These are phyloP conservation scores for Paramecium sonneborni DNA, from an alignment of 73 alveolate species.

Conservation along the genomic window DNA sequence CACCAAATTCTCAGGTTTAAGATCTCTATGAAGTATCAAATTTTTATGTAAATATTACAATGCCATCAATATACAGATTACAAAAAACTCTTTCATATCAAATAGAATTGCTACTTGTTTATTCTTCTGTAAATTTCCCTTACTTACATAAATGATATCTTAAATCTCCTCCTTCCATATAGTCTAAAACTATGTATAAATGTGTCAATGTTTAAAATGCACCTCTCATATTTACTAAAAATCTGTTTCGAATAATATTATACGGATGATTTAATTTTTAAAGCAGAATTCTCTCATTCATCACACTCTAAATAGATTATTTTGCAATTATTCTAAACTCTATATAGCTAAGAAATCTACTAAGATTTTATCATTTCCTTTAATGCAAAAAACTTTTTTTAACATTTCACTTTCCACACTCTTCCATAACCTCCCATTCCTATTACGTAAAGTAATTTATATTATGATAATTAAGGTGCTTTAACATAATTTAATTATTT, in stretches of 20 bases:
- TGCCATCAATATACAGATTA: constrained; percentile 76
- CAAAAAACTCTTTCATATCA: constrained; percentile 67
- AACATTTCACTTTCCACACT: constrained; percentile 58
- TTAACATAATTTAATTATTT: neutral
- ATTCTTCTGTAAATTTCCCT: constrained; percentile 87
- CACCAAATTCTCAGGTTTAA: constrained; percentile 95
- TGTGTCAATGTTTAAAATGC: constrained; percentile 90
- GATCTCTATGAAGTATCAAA: constrained; percentile 90
- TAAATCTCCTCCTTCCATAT: constrained; percentile 90
- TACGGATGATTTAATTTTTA: constrained; percentile 77
- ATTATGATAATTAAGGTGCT: constrained; percentile 43
- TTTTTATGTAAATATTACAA: constrained; percentile 89
- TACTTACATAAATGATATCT: constrained; percentile 80
- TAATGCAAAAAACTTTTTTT: constrained; percentile 72
- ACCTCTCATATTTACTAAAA: constrained; percentile 91
- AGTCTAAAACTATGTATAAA: constrained; percentile 89
- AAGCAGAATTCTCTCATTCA: constrained; percentile 83
- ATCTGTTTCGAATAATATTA: constrained; percentile 24
- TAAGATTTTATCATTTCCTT: constrained; percentile 74
- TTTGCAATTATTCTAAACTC: constrained; percentile 77
- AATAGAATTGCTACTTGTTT: constrained; percentile 59
- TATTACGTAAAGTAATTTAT: constrained; percentile 58
- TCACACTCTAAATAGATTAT: constrained; percentile 81
- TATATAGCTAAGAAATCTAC: constrained; percentile 58
- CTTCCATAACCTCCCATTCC: constrained; percentile 74